Conservation (phyloP, 176 grass and related monocot species). For the Musa troglodytarum region DNA sequence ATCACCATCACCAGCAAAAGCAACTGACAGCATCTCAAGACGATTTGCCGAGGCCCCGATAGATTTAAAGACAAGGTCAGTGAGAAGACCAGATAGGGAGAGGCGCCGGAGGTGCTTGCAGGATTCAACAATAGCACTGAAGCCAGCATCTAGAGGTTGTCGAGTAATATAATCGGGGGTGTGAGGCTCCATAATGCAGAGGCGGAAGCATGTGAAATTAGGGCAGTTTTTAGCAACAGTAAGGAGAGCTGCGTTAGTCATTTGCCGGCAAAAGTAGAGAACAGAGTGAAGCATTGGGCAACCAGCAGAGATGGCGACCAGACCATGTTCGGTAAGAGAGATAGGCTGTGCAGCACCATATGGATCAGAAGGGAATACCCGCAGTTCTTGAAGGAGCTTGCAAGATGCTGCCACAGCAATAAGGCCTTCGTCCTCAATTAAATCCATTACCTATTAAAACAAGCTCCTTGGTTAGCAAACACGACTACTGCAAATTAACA, state of each 20-base stretch:
- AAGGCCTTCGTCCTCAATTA: constrained; percentile 52
- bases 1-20: constrained; percentile 54
- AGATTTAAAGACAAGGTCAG: constrained; percentile 53
- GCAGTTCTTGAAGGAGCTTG: constrained; percentile 55
- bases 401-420: constrained; percentile 52
- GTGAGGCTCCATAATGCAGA: constrained; percentile 54
- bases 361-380: constrained; percentile 55
- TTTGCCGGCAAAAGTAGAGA: constrained; percentile 52
- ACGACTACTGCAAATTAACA: too few relatives aligned
- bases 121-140: constrained; percentile 57
- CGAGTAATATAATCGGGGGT: constrained; percentile 47
- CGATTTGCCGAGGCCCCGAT: constrained; percentile 49
- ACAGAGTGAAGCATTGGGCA: constrained; percentile 60
- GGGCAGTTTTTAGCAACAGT: constrained; percentile 52
- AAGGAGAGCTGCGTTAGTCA: constrained; percentile 60
- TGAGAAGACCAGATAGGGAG: constrained; percentile 56
- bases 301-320: constrained; percentile 47
- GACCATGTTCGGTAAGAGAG: constrained; percentile 57
- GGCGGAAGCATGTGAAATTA: constrained; percentile 52
- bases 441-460: constrained; percentile 53
- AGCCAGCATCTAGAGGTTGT: constrained; percentile 54
- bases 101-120: constrained; percentile 54
- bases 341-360: constrained; percentile 25
- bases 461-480: neutral
- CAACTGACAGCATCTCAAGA: constrained; percentile 68